A percentile compares a stretch with the other conserved stretches of the same genome.
phyloP scores from a whole-genome alignment of 164 flowering plant genomes.

The Berberis thunbergii region DNA sequence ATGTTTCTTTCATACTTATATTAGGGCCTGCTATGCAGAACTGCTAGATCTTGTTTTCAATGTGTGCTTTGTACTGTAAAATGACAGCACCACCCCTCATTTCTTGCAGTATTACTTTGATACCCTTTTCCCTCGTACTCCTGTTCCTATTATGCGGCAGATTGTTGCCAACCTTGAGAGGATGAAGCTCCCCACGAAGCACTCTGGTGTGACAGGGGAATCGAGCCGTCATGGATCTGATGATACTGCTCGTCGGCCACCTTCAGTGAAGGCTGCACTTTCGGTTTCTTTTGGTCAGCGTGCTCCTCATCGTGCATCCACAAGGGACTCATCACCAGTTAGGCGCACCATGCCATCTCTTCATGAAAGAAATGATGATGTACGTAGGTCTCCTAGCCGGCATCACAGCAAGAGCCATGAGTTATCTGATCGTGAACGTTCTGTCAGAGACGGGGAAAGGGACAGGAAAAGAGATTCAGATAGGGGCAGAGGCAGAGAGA shows the following conservation, averaged over 20 bases:
- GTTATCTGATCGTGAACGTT: slow-evolving; percentile 40
- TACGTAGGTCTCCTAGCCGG: slow-evolving; percentile 45
- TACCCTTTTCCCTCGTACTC: slow-evolving; percentile 93
- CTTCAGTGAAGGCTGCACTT: slow-evolving; percentile 97
- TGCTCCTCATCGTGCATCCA: slow-evolving; percentile 98
- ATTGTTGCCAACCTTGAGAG: slow-evolving; percentile 70
- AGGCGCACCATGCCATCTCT: slow-evolving; percentile 62
- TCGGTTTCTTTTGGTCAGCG: slow-evolving; percentile 99
- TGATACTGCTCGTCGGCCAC: slow-evolving; percentile 95
- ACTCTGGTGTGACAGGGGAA: slow-evolving; percentile 81
- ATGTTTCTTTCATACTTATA: too few relatives aligned
- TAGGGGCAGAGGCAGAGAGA: slow-evolving; percentile 28
- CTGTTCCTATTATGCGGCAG: slow-evolving; percentile 88
- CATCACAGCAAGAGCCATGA: slow-evolving; percentile 59
- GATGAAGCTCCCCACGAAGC: slow-evolving; percentile 81
- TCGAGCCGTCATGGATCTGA: slow-evolving; percentile 77
- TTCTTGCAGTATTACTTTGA: slow-evolving; percentile 89
- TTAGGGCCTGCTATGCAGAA: too few relatives aligned
- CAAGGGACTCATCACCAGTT: slow-evolving; percentile 95
- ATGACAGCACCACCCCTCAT: too few relatives aligned
- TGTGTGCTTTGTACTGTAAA: too few relatives aligned
- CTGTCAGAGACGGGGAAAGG: slow-evolving; percentile 31
- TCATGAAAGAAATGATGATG: slow-evolving; percentile 40
- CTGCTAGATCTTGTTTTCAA: too few relatives aligned
- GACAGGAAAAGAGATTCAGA: slow-evolving; percentile 33